These are phyloP conservation scores for Eleusine indica DNA, from an alignment of 176 grass and related monocot species.

Conservation along the genomic window DNA sequence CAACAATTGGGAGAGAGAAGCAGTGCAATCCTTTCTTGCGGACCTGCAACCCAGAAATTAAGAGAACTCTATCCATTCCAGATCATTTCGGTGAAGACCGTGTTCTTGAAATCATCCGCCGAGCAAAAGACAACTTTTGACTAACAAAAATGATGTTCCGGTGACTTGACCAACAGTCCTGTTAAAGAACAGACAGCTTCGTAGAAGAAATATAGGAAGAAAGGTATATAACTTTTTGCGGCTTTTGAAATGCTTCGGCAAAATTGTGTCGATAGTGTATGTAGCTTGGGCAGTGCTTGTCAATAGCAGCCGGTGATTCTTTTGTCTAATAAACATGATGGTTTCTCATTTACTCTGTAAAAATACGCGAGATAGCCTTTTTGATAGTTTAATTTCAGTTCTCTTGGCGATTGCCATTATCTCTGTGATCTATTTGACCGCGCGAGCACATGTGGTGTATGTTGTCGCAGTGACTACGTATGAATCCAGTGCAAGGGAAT, in stretches of 20 bases:
- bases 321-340: conserved; percentile 46
- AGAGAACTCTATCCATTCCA: conserved; percentile 69
- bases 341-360: conserved; percentile 27
- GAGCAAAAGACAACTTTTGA: conserved; percentile 91
- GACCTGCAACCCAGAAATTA: conserved; percentile 77
- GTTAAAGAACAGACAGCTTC: conserved; percentile 34
- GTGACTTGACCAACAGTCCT: conserved; percentile 31
- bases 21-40: conserved; percentile 96
- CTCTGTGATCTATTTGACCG: not conserved
- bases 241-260: conserved; percentile 43
- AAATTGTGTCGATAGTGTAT: conserved; percentile 51
- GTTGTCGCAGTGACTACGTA: not conserved
- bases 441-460: not conserved
- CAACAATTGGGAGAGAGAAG: conserved; percentile 86
- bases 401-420: not conserved
- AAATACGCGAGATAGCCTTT: conserved; percentile 25
- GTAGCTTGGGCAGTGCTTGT: conserved; percentile 48
- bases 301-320: conserved; percentile 47
- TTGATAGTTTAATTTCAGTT: conserved; percentile 18
- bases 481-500: not conserved
- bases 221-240: conserved; percentile 40
- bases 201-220: conserved; percentile 42
- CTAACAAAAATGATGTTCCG: conserved; percentile 33
- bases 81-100: conserved; percentile 64
- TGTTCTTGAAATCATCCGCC: conserved; percentile 69